Conservation (phyloP, 257 asterid genomes). For the Solanum pennellii region DNA sequence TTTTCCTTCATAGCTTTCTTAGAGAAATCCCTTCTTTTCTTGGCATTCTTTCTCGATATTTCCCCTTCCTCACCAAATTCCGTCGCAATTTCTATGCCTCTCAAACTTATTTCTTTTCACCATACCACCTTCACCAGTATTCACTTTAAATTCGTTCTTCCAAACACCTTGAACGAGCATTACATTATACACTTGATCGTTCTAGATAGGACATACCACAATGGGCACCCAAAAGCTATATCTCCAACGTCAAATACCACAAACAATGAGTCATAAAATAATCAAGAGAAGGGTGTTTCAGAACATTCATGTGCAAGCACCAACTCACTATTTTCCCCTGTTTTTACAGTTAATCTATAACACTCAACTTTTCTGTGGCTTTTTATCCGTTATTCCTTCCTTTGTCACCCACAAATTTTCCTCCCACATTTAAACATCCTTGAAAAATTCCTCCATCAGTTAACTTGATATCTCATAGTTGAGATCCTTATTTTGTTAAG, state of each 20-base stretch:
- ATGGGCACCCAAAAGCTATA: conserved; percentile 6
- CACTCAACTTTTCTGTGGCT: neutral
- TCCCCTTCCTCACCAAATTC: no score
- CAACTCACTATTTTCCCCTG: conserved; percentile 7
- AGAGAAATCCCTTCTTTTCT: no score
- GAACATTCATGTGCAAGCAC: conserved; percentile 16
- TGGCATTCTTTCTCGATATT: no score
- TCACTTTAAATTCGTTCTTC: conserved; percentile 27
- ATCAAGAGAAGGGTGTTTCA: conserved; percentile 9
- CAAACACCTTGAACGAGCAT: conserved; percentile 36
- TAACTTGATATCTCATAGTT: no score
- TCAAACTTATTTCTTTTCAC: conserved; percentile 12
- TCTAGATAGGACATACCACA: conserved; percentile 3
- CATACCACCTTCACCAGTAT: neutral
- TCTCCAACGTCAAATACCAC: conserved; percentile 42
- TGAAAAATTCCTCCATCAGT: no score
- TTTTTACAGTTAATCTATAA: conserved; percentile 1
- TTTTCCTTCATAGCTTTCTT: no score
- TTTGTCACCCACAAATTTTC: no score
- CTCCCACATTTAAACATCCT: no score
- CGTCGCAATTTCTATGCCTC: neutral
- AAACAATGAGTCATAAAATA: conserved; percentile 17
- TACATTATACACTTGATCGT: conserved; percentile 34
- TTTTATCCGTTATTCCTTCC: neutral
- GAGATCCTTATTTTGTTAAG: neutral